Evolutionary conservation across 2,329 filamentous ascomycete genomes (phyloP).

Genomic region (Paecilomyces sp.): DNA sequence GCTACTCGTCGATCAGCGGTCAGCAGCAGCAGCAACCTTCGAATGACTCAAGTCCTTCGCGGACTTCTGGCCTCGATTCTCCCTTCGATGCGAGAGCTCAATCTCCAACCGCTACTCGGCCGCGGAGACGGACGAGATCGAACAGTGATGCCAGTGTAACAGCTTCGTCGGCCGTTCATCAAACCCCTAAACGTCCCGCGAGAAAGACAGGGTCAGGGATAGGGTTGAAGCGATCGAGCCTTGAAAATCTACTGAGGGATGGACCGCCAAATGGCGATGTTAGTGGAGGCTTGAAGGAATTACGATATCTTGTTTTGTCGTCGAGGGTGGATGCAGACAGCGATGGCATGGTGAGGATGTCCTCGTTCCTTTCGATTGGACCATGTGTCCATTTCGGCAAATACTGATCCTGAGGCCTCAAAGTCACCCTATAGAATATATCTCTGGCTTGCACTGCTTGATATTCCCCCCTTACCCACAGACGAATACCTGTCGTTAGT

Average conservation of each 20-base stretch:
- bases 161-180: slow-evolving; percentile 14
- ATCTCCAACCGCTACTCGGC: slow-evolving; percentile 14
- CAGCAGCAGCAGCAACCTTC: slow-evolving; percentile 44
- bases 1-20: slow-evolving; percentile 52
- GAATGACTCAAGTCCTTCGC: slow-evolving; percentile 6
- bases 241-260: slow-evolving; percentile 73
- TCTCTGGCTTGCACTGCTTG: slow-evolving; percentile 89
- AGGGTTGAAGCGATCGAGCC: slow-evolving; percentile 40
- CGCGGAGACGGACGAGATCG: slow-evolving; percentile 50
- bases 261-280: slow-evolving; percentile 66
- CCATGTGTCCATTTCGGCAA: neutral
- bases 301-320: slow-evolving; percentile 43
- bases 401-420: slow-evolving; percentile 5
- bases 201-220: slow-evolving; percentile 40
- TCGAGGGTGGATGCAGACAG: slow-evolving; percentile 44
- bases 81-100: slow-evolving; percentile 19
- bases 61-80: slow-evolving; percentile 12
- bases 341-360: slow-evolving; percentile 45
- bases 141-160: slow-evolving; percentile 62
- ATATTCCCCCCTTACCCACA: slow-evolving; percentile 75
- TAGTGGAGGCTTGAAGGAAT: slow-evolving; percentile 35
- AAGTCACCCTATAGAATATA: slow-evolving; percentile 92
- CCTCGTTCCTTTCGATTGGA: neutral
- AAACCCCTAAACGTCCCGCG: slow-evolving; percentile 25
- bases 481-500: slow-evolving; percentile 85